Base-by-base conservation (phyloP, 441 rosid genomes). In the Isatis lusitanica region DNA sequence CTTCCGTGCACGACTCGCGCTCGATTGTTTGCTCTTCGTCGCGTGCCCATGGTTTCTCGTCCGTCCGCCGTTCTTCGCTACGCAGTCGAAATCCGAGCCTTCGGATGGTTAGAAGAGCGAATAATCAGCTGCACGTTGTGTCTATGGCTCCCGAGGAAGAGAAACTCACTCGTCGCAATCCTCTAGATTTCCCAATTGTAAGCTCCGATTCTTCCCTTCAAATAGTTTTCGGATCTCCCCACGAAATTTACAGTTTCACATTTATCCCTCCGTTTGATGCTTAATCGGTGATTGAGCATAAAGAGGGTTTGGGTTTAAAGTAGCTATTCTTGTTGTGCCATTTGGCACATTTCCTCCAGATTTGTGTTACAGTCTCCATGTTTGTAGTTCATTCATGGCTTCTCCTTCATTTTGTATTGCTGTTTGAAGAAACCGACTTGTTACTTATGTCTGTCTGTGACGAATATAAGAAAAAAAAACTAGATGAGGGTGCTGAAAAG, bases 91-190 rank as follows among this genome's bases (percentile, higher is more conserved):
- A 55, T 50, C 40, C 30, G 21, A 53, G 33, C 12, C 67, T 30
- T 50, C 62, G 66, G 71, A 71, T 74, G 33, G 9, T 0, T 30
- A 66, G 53, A 38, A 62, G 71, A 43, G 76, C 83, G 53, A 64
- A 36, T 47, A 76, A 62, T 61, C 73, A 21, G 69, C 52, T 77
- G 0, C 80, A 56, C 6, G 83, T 81, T 33, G 92, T 85, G 28
- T 69, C 90, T 78, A 83, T 87, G 97, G 97, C 97, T 2, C 93
- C 94, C 1, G 92, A 89, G 15, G 95, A 86, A 65, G 94, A 88
- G 76, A 86, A 84, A 79, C 75, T 85, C 64, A 89, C 91, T 63
- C 90, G 93, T 68, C 85, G 89, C 3, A 85, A 79, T 47, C 91
- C 90, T 77, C 87, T 89, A 35, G 93, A 87, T 79, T 89, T 87